Evolutionary conservation across 1,284 basidiomycete species (phyloP), one percentile per base, ranked within the genome.

Genomic region (Ceraceosorus bombacis): DNA sequence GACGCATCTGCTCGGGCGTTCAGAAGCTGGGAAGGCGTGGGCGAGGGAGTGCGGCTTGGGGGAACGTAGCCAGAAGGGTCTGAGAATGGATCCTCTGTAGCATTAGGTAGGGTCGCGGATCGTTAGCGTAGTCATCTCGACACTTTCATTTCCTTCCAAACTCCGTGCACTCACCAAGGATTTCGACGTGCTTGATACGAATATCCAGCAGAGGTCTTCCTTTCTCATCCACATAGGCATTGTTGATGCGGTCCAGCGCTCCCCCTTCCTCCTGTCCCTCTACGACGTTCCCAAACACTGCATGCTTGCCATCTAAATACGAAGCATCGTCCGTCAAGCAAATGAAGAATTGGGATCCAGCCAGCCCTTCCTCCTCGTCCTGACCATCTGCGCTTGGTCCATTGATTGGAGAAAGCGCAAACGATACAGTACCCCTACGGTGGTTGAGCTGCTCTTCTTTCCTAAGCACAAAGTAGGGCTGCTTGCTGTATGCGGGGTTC

Each of bases 341-440:
- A 71, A 98, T 84, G 80, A 96, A 97, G 82, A 97, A 98, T 76
- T 97, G 94, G 71, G 88, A 89, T 4, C 90, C 94, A 67, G 90
- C 92, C 5, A 91, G 90, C 6, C 43, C 15, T 15, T 89, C 86
- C 58, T 83, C 81, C 1, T 83, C 84, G 46, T 84, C 85, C 6
- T 87, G 77, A 0, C 83, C 81, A 2, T 57, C 59, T 12, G 13
- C 64, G 4, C 60, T 56, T 4, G 36, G 12, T 1, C 38, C 15
- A 53, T 39, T 38, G 8, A 38, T 15, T 12, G 39, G 59, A n/a
- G 60, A 57, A 37, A 68, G 66, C 0, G 70, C 70, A 49, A 71
- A 50, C 86, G 88, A 13, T 4, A 98, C 88, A 0, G 91, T 96
- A 6, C 94, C 94, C 70, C 85, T 86, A n/a, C 82, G 82, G 77